phyloP scores from a whole-genome alignment of 441 rosid genomes.

The Lepidium campestre region DNA sequence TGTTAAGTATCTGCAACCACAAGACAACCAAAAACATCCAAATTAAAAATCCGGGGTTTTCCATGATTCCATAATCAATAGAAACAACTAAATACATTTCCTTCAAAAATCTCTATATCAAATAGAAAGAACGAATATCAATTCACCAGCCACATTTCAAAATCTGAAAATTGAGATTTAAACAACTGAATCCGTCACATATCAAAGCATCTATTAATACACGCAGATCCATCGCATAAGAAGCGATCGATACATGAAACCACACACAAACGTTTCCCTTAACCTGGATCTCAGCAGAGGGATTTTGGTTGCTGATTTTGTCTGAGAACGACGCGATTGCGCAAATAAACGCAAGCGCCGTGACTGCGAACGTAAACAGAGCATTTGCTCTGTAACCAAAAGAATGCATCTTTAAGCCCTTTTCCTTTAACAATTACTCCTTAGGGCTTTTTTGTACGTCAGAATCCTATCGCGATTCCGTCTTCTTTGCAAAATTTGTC shows the following conservation, averaged over 20 bases:
- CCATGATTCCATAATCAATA: not conserved
- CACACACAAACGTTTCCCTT: not conserved
- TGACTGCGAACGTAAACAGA: slow-evolving; percentile 69
- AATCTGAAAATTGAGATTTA: not conserved
- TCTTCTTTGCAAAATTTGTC: not conserved
- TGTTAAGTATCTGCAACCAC: slow-evolving; percentile 58
- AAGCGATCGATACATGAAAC: not conserved
- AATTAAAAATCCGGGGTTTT: not conserved
- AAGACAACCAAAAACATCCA: slow-evolving; percentile 4
- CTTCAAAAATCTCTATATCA: not conserved
- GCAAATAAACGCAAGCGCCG: slow-evolving; percentile 79
- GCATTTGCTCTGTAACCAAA: slow-evolving; percentile 88
- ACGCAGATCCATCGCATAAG: not conserved
- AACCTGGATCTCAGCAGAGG: slow-evolving; percentile 85
- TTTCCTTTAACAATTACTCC: not conserved
- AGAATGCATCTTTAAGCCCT: slow-evolving; percentile 54
- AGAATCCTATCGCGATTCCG: not conserved
- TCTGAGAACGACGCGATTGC: slow-evolving; percentile 78
- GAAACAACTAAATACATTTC: not conserved
- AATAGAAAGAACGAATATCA: not conserved
- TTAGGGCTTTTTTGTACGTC: not conserved
- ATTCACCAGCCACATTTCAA: not conserved
- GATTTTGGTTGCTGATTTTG: slow-evolving; percentile 67
- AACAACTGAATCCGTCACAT: not conserved
- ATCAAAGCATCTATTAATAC: not conserved